Conservation (phyloP, 345 rosid species). For the Clausena lansium region DNA sequence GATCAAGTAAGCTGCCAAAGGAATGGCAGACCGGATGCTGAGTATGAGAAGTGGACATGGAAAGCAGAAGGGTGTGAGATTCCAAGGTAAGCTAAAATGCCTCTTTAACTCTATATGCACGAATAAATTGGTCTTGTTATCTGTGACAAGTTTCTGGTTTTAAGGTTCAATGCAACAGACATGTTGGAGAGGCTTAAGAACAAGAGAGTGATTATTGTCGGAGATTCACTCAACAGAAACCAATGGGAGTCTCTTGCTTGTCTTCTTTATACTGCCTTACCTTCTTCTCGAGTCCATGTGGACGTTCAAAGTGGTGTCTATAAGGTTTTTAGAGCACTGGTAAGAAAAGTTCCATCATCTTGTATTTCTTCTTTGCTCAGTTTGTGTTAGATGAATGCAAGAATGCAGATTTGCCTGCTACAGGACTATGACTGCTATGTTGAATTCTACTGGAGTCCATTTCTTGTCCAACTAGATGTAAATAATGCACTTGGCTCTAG, state of each 20-base stretch:
- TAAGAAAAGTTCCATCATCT: background rate
- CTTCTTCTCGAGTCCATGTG: conserved; percentile 29
- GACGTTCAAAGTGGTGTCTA: background rate
- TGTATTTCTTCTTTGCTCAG: background rate
- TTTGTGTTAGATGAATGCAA: background rate
- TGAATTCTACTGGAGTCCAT: conserved; percentile 51
- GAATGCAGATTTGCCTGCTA: background rate
- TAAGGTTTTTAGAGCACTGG: conserved; percentile 44
- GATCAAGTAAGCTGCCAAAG: conserved; percentile 46
- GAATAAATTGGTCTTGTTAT: background rate
- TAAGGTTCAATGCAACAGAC: conserved; percentile 43
- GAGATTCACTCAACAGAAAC: conserved; percentile 57
- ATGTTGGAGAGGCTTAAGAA: conserved; percentile 49
- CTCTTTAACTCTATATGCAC: background rate
- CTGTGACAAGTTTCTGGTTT: conserved; percentile 7
- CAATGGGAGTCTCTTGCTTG: conserved; percentile 64
- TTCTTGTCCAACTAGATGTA: conserved; percentile 35
- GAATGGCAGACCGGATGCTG: conserved; percentile 47
- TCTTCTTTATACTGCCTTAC: conserved; percentile 43
- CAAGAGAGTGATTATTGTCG: conserved; percentile 50
- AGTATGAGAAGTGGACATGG: conserved; percentile 61
- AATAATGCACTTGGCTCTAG: conserved; percentile 25
- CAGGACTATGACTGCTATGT: conserved; percentile 49
- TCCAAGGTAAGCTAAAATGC: conserved; percentile 30
- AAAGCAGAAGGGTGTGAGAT: conserved; percentile 39